A percentile compares a stretch with the other conserved stretches of the same genome.
These are phyloP conservation scores for Cladosporium oxysporum DNA, from an alignment of 2,329 filamentous ascomycete genomes.

Conservation along the genomic window DNA sequence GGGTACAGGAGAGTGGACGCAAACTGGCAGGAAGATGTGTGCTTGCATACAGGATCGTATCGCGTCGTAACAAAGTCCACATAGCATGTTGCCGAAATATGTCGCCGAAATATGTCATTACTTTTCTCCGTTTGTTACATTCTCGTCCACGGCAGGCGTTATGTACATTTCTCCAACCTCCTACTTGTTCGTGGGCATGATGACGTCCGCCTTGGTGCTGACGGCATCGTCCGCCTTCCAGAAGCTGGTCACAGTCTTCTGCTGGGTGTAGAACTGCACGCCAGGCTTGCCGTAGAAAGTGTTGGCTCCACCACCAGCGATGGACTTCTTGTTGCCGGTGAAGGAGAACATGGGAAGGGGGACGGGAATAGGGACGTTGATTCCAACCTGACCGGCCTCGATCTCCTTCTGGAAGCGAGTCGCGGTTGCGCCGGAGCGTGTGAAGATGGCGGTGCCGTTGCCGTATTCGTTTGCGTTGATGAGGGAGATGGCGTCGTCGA, in stretches of 20 bases:
- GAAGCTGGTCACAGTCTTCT: slow-evolving; percentile 93
- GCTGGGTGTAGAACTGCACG: slow-evolving; percentile 92
- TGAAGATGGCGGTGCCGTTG: slow-evolving; percentile 85
- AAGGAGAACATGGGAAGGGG: slow-evolving; percentile 43
- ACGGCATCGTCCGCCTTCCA: slow-evolving; percentile 87
- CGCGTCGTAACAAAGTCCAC: background rate
- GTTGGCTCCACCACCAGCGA: slow-evolving; percentile 87
- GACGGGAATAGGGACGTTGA: slow-evolving; percentile 79
- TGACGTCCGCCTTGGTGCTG: slow-evolving; percentile 78
- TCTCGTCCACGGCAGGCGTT: background rate
- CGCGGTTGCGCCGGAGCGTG: slow-evolving; percentile 72
- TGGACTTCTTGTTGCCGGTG: slow-evolving; percentile 76
- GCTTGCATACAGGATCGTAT: background rate
- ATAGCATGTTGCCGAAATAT: background rate
- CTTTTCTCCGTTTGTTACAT: slow-evolving; percentile 4
- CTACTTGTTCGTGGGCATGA: slow-evolving; percentile 73
- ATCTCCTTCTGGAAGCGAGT: slow-evolving; percentile 77
- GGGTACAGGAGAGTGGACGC: background rate
- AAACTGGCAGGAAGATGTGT: background rate
- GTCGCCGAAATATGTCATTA: background rate
- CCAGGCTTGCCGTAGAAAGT: slow-evolving; percentile 96
- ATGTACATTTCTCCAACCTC: background rate
- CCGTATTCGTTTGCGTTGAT: slow-evolving; percentile 88
- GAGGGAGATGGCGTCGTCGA: slow-evolving; percentile 76
- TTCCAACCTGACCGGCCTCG: slow-evolving; percentile 81